Conservation (phyloP, 2,329 filamentous ascomycete genomes). For the Mycosphaerelloides madeirae region DNA sequence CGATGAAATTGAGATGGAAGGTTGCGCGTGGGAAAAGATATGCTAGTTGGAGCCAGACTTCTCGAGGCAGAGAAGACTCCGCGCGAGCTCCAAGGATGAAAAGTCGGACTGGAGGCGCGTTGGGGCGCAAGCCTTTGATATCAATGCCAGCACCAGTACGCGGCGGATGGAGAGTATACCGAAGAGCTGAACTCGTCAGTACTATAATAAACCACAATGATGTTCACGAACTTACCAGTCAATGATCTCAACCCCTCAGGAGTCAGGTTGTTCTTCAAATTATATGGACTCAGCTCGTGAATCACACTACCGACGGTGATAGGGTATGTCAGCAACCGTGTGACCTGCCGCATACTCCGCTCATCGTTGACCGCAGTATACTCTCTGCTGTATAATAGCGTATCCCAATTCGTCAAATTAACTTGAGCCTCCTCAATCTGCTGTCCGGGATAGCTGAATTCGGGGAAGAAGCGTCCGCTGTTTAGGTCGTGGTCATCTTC, state of each 20-base stretch:
- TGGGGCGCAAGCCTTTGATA: conserved; percentile 74
- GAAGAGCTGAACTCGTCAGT: conserved; percentile 58
- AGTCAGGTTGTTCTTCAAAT: conserved; percentile 73
- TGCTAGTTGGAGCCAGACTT: conserved; percentile 91
- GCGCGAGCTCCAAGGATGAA: conserved; percentile 93
- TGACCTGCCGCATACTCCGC: conserved; percentile 86
- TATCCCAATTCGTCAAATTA: conserved; percentile 99
- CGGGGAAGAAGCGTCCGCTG: conserved; percentile 85
- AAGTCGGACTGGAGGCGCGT: conserved; percentile 81
- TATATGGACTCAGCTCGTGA: conserved; percentile 92
- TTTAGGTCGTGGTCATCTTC: conserved; percentile 95
- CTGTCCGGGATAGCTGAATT: conserved; percentile 83
- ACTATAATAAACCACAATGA: conserved; percentile 3
- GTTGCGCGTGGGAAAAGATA: conserved; percentile 90
- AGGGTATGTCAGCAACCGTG: conserved; percentile 87
- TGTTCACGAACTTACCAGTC: conserved; percentile 60
- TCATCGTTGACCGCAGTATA: conserved; percentile 90
- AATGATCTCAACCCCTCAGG: conserved; percentile 89
- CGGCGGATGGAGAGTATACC: conserved; percentile 89
- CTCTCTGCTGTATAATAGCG: conserved; percentile 85
- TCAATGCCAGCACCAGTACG: conserved; percentile 67
- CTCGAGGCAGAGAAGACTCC: conserved; percentile 91
- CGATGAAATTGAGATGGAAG: conserved; percentile 90
- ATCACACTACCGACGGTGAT: conserved; percentile 85
- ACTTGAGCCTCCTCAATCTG: conserved; percentile 90